These are phyloP conservation scores for Alliaria petiolata DNA, from an alignment of 345 rosid genomes.

Conservation along the genomic window DNA sequence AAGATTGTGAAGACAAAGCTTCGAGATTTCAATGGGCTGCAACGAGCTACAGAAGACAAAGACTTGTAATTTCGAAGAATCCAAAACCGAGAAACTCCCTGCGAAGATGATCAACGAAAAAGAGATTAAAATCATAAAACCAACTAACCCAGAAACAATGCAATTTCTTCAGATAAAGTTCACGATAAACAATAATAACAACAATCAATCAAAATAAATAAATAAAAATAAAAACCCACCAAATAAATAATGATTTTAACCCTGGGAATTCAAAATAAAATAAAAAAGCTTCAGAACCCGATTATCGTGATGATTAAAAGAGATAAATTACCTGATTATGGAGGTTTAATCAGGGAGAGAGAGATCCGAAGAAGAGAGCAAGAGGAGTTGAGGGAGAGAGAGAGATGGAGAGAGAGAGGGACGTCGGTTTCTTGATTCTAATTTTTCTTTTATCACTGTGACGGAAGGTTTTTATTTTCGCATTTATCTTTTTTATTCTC, in stretches of 20 bases:
- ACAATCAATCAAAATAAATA: constrained; percentile 7
- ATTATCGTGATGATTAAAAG: constrained; percentile 6
- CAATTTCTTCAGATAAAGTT: constrained; percentile 19
- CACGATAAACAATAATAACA: background rate
- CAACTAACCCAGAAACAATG: constrained; percentile 25
- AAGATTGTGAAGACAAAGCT: constrained; percentile 11
- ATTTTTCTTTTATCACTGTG: constrained; percentile 17
- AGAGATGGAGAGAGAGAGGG: constrained; percentile 18
- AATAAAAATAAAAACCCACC: background rate
- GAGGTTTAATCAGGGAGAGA: constrained; percentile 31
- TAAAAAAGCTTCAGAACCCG: background rate
- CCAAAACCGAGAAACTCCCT: constrained; percentile 29
- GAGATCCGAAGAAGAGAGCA: constrained; percentile 30
- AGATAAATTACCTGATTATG: constrained; percentile 28
- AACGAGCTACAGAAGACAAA: constrained; percentile 32
- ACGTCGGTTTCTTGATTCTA: constrained; percentile 38
- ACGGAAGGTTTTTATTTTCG: constrained; percentile 18
- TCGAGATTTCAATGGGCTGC: constrained; percentile 20
- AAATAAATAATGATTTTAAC: background rate
- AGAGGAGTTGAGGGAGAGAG: constrained; percentile 15
- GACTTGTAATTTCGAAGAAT: constrained; percentile 23
- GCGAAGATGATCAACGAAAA: constrained; percentile 12
- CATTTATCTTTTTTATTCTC: constrained; percentile 6
- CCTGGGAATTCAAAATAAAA: background rate
- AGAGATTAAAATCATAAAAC: background rate